Conservation (phyloP, 108 stramenopile genomes). For the Mediolabrus comicus region DNA sequence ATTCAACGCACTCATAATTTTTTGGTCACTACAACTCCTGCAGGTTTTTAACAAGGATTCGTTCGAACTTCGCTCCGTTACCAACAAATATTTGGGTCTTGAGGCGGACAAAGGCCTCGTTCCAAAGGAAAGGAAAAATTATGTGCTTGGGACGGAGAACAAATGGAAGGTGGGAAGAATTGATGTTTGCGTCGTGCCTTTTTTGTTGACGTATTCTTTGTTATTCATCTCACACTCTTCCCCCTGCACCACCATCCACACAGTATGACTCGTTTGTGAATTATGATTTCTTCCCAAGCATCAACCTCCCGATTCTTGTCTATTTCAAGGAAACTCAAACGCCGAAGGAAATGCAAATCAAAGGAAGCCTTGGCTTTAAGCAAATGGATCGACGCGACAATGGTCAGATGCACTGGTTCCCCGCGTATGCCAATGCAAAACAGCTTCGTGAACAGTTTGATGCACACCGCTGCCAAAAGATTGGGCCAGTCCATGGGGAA, state of each 20-base stretch:
- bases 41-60: conserved; percentile 8
- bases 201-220: not conserved
- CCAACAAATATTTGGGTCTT: conserved; percentile 38
- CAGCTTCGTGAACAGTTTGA: conserved; percentile 51
- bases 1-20: no score
- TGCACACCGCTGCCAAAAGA: conserved; percentile 34
- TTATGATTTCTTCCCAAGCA: conserved; percentile 49
- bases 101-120: conserved; percentile 30
- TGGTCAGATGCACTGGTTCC: conserved; percentile 49
- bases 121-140: conserved; percentile 37
- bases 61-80: conserved; percentile 34
- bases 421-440: conserved; percentile 40
- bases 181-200: not conserved
- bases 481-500: conserved; percentile 40
- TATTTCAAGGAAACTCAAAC: conserved; percentile 57
- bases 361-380: conserved; percentile 40
- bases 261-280: conserved; percentile 40
- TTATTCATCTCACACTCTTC: not conserved
- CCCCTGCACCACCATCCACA: not conserved
- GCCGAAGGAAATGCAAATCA: conserved; percentile 44
- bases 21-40: not conserved
- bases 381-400: conserved; percentile 44
- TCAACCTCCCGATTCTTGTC: conserved; percentile 46
- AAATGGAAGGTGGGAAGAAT: conserved; percentile 12
- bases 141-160: conserved; percentile 41